These are phyloP conservation scores for Kurtzmaniella fragi DNA, from an alignment of 805 yeast species.

Conservation along the genomic window DNA sequence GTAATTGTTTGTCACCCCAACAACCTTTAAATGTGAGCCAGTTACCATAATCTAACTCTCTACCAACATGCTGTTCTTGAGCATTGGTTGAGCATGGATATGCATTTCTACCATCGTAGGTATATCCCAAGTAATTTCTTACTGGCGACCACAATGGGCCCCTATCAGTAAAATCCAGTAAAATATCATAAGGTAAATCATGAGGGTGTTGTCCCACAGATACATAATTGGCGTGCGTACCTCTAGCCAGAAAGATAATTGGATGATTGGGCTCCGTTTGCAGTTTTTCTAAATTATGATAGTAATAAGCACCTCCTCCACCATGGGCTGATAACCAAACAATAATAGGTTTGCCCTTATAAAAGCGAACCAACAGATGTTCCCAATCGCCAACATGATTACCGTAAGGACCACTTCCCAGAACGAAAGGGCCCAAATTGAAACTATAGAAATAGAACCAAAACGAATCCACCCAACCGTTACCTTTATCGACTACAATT, in stretches of 20 bases:
- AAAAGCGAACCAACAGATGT: slow-evolving; percentile 81
- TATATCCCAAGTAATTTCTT: slow-evolving; percentile 74
- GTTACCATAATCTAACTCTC: slow-evolving; percentile 53
- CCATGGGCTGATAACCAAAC: slow-evolving; percentile 99
- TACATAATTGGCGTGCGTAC: slow-evolving; percentile 96
- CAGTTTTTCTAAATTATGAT: slow-evolving; percentile 67
- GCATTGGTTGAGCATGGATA: slow-evolving; percentile 36
- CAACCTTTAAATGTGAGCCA: slow-evolving; percentile 82
- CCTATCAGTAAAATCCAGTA: slow-evolving; percentile 89
- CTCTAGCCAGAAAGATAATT: slow-evolving; percentile 82
- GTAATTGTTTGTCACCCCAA: slow-evolving; percentile 85
- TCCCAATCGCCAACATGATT: slow-evolving; percentile 99
- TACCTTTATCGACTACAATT: slow-evolving; percentile 86
- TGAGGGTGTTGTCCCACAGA: slow-evolving; percentile 96
- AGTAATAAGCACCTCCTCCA: slow-evolving; percentile 88
- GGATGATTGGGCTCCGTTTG: slow-evolving; percentile 49
- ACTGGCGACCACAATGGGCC: slow-evolving; percentile 96
- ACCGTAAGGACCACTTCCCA: slow-evolving; percentile 98
- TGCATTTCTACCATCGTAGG: slow-evolving; percentile 57
- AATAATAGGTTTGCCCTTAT: slow-evolving; percentile 71
- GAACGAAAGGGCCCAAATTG: slow-evolving; percentile 92
- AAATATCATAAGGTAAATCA: slow-evolving; percentile 86
- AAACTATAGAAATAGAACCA: slow-evolving; percentile 96
- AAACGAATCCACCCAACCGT: slow-evolving; percentile 91
- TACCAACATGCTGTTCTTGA: slow-evolving; percentile 42